phyloP scores from a whole-genome alignment of 2,329 filamentous ascomycete species.

The Paecilomyces formosus region DNA sequence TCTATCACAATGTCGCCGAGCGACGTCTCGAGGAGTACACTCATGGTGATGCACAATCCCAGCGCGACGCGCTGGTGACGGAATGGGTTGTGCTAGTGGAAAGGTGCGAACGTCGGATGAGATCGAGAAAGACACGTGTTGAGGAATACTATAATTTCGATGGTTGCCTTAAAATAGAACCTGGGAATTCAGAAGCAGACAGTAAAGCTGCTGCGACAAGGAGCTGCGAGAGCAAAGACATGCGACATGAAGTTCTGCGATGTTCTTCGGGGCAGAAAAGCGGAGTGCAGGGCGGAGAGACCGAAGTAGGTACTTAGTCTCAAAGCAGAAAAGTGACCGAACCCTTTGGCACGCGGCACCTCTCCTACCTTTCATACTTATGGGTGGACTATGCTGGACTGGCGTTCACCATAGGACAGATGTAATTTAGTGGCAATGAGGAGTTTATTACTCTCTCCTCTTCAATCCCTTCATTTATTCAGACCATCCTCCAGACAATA shows the following conservation, averaged over 20 bases:
- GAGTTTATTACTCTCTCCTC: too few species aligned
- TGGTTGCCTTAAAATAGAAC: not conserved
- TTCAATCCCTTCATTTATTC: too few species aligned
- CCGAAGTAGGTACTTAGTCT: too few species aligned
- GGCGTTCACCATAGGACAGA: too few species aligned
- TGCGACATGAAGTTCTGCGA: not conserved
- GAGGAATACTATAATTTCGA: not conserved
- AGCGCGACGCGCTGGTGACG: conserved; percentile 4
- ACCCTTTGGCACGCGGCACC: too few species aligned
- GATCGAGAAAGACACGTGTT: not conserved
- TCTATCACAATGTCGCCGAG: conserved; percentile 93
- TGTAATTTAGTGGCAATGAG: too few species aligned
- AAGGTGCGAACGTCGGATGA: not conserved
- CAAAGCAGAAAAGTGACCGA: too few species aligned
- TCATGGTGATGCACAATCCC: conserved; percentile 52
- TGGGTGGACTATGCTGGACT: too few species aligned
- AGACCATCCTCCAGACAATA: too few species aligned
- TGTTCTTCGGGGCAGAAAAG: not conserved
- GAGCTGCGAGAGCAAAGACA: not conserved
- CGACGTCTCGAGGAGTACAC: conserved; percentile 87
- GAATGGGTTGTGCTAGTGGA: not conserved
- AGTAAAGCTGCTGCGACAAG: not conserved
- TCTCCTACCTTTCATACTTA: too few species aligned
- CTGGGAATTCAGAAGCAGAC: not conserved
- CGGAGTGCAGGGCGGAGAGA: not conserved